Evolutionary conservation across 2,329 filamentous ascomycete genomes (phyloP).

Genomic region (Lasiodiplodia hormozganensis): DNA sequence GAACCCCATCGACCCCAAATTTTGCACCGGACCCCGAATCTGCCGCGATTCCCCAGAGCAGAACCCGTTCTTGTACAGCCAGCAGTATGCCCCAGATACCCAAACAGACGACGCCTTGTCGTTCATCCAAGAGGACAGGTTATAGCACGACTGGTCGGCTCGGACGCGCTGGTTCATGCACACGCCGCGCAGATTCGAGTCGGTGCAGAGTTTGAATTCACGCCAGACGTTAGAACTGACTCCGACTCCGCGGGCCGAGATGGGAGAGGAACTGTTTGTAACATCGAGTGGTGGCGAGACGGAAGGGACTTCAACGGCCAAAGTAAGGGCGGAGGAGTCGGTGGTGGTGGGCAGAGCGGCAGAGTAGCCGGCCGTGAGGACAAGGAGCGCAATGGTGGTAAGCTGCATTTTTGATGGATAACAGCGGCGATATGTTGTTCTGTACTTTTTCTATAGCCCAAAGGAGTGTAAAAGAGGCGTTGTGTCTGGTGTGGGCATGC

Average conservation of each 20-base stretch:
- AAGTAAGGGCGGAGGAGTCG: not conserved
- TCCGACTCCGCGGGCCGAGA: not conserved
- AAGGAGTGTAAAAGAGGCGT: not conserved
- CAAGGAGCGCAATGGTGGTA: not conserved
- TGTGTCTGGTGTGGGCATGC: not conserved
- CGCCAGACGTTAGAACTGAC: not conserved
- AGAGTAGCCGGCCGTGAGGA: not conserved
- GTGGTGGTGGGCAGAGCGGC: not conserved
- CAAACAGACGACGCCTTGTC: not conserved
- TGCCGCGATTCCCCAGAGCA: not conserved
- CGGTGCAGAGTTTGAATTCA: not conserved
- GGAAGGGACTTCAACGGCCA: not conserved
- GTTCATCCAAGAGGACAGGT: not conserved
- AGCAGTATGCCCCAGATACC: not conserved
- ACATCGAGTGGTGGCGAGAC: not conserved
- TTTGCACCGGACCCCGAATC: not conserved
- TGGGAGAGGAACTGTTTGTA: not conserved
- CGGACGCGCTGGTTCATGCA: not conserved
- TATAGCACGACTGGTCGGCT: not conserved
- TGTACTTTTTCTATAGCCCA: not conserved
- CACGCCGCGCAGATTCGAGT: not conserved
- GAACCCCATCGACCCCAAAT: not conserved
- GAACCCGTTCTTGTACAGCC: not conserved
- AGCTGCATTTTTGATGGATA: not conserved
- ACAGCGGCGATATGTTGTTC: not conserved